These are phyloP conservation scores for Boletus edulis DNA, from an alignment of 768 basidiomycete genomes.

Conservation along the genomic window DNA sequence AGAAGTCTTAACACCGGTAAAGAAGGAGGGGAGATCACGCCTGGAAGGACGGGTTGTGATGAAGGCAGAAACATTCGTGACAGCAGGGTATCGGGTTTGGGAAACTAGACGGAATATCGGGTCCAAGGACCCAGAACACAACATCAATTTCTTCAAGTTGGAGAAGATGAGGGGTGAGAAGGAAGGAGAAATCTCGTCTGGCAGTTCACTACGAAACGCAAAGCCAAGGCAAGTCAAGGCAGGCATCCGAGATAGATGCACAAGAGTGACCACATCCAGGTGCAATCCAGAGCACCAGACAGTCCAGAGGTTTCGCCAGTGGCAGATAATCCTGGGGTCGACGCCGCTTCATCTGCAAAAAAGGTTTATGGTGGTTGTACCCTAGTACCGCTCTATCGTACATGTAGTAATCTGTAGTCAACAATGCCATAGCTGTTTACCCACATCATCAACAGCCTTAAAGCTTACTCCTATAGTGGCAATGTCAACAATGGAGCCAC, in stretches of 20 bases:
- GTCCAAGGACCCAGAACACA: not conserved
- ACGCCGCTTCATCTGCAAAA: too few relatives aligned
- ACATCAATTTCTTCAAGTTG: not conserved
- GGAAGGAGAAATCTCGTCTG: not conserved
- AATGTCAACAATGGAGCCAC: too few relatives aligned
- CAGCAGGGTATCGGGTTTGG: not conserved
- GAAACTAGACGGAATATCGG: not conserved
- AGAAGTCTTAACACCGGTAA: not conserved
- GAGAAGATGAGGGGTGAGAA: not conserved
- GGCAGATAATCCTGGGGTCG: too few relatives aligned
- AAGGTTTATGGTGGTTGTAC: too few relatives aligned
- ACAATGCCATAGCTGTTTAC: too few relatives aligned
- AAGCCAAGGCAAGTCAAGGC: not conserved
- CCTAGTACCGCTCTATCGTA: too few relatives aligned
- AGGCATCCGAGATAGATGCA: not conserved
- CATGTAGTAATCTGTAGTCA: too few relatives aligned
- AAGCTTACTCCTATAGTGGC: too few relatives aligned
- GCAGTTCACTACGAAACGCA: not conserved
- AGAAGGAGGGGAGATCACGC: not conserved
- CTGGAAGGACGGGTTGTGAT: not conserved
- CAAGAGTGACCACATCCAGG: not conserved
- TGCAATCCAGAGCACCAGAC: too few relatives aligned
- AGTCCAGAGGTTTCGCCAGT: too few relatives aligned
- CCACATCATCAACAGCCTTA: too few relatives aligned
- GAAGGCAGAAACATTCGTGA: not conserved